Percentiles rank a stretch among this genome's conserved stretches.
These are phyloP conservation scores for Canavalia gladiata DNA, from an alignment of 306 rosid species.

Conservation along the genomic window DNA sequence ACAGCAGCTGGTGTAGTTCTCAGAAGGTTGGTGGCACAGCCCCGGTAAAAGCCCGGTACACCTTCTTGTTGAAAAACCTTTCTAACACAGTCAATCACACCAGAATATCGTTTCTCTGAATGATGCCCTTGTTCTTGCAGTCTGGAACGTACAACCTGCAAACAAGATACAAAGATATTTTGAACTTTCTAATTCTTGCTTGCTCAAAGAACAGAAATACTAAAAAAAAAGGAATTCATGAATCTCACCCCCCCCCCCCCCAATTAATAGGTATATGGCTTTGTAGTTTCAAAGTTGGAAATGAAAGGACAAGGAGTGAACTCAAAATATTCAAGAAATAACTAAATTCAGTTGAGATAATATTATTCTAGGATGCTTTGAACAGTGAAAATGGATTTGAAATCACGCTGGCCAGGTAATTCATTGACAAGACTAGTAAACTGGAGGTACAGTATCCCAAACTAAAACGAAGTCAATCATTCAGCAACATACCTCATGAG, in stretches of 20 bases:
- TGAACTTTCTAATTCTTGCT: slow-evolving; percentile 4
- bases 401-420: slow-evolving; percentile 21
- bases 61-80: slow-evolving; percentile 88
- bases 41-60: slow-evolving; percentile 80
- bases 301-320: not conserved
- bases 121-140: slow-evolving; percentile 91
- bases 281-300: slow-evolving; percentile 28
- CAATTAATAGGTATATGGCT: not conserved
- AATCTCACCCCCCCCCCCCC: not conserved
- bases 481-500: slow-evolving; percentile 78
- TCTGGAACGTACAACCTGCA: slow-evolving; percentile 91
- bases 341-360: not conserved
- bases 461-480: slow-evolving; percentile 37
- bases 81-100: slow-evolving; percentile 70
- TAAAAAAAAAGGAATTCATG: not conserved
- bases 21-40: slow-evolving; percentile 84
- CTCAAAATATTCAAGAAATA: slow-evolving; percentile 26
- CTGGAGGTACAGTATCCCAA: slow-evolving; percentile 25
- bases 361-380: slow-evolving; percentile 21
- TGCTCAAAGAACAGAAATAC: slow-evolving; percentile 9
- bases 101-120: slow-evolving; percentile 89
- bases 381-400: slow-evolving; percentile 27
- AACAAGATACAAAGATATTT: slow-evolving; percentile 7
- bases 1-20: slow-evolving; percentile 93
- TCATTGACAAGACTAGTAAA: slow-evolving; percentile 22